Percentiles rank a stretch among this genome's conserved stretches.
phyloP scores from a whole-genome alignment of 106 monocot species.

The Alisma plantagoaquatica region DNA sequence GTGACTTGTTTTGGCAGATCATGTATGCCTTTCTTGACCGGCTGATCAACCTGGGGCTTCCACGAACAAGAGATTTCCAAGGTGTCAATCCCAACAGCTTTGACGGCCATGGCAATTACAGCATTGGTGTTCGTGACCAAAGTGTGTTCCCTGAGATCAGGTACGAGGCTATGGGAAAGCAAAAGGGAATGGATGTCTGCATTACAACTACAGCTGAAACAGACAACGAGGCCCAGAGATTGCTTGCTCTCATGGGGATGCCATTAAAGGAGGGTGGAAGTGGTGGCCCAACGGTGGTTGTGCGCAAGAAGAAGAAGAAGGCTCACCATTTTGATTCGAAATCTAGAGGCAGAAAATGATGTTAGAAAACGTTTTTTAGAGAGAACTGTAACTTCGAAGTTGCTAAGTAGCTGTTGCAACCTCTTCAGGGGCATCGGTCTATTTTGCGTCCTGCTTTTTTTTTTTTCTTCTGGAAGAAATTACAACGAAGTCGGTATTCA shows the following conservation, averaged over 20 bases:
- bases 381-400: too few relatives aligned
- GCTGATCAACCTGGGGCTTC: constrained; percentile 72
- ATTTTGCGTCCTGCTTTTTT: too few relatives aligned
- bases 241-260: constrained; percentile 86
- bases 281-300: constrained; percentile 18
- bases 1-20: constrained; percentile 35
- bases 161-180: constrained; percentile 74
- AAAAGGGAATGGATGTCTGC: constrained; percentile 81
- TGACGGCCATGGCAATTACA: constrained; percentile 92
- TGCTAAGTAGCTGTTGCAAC: too few relatives aligned
- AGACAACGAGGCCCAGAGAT: constrained; percentile 60
- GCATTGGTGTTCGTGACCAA: constrained; percentile 72
- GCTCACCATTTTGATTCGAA: constrained; percentile 37
- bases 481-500: too few relatives aligned
- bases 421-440: too few relatives aligned
- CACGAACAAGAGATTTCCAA: constrained; percentile 87
- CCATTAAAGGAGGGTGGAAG: constrained; percentile 56
- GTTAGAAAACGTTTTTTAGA: too few relatives aligned
- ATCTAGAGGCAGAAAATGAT: constrained; percentile 29
- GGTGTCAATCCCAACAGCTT: constrained; percentile 84
- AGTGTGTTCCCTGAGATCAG: constrained; percentile 91
- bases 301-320: constrained; percentile 61
- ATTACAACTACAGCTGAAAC: constrained; percentile 79
- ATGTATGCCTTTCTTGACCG: constrained; percentile 94
- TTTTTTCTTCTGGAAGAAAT: too few relatives aligned